A percentile compares a stretch with the other conserved stretches of the same genome.
phyloP scores from a whole-genome alignment of 495 filamentous ascomycete genomes.

The Penicillium verhagenii region DNA sequence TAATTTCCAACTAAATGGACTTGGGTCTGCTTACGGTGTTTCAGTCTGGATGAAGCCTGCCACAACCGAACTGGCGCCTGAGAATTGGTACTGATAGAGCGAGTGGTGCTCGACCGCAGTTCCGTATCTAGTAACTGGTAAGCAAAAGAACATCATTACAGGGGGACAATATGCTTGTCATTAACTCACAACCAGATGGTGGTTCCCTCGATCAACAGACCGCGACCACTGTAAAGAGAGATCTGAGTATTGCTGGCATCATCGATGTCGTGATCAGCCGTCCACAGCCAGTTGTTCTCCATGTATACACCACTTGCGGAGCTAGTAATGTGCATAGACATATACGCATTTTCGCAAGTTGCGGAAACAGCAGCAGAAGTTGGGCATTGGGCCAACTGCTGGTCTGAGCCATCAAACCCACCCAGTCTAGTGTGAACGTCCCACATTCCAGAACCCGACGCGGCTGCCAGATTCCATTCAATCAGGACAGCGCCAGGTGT shows the following conservation, averaged over 20 bases:
- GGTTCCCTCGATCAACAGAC: constrained; percentile 58
- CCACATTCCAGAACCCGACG: constrained; percentile 54
- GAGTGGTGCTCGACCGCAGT: constrained; percentile 75
- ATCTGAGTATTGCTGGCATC: constrained; percentile 55
- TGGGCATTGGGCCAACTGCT: constrained; percentile 52
- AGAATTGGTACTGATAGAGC: constrained; percentile 81
- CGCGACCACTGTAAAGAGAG: constrained; percentile 67
- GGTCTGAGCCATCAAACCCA: constrained; percentile 52
- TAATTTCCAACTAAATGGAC: background rate
- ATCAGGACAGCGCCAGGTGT: constrained; percentile 68
- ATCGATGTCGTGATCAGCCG: constrained; percentile 74
- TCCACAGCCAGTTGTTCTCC: constrained; percentile 72
- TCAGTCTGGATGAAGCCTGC: constrained; percentile 82
- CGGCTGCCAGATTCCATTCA: constrained; percentile 64
- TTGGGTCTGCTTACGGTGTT: constrained; percentile 50
- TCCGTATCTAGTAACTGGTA: constrained; percentile 47
- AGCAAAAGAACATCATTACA: background rate
- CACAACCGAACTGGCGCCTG: constrained; percentile 65
- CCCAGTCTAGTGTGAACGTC: constrained; percentile 59
- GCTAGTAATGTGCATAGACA: constrained; percentile 65
- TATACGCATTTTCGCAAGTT: constrained; percentile 62
- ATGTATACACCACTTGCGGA: constrained; percentile 51
- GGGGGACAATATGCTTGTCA: too few relatives aligned
- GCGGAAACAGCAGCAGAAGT: constrained; percentile 33
- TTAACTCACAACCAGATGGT: constrained; percentile 56